Evolutionary conservation across 805 yeast species (phyloP), one percentile per base, ranked within the genome.

Genomic region (Pichia gijzeniarum): DNA sequence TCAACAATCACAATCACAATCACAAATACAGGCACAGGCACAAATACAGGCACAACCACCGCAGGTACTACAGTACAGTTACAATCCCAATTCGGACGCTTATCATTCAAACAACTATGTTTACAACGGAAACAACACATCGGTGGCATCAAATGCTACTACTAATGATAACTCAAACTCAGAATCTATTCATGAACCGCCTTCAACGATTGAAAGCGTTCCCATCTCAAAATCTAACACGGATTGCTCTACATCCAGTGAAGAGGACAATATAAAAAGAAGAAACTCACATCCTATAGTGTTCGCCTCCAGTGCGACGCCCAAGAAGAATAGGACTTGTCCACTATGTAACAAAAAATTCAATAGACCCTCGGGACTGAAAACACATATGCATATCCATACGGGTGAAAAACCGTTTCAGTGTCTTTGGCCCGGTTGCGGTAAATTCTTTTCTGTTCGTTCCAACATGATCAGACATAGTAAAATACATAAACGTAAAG

Each of bases 401-500:
- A 82, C 88, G 0, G 89, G 89, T n/a, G 88, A 80, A 56, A 82
- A 81, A 53, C 89, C 89, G 8, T 82, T 77, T 58, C 65, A 66
- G 45, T 82, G 88, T 59, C 52, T 54, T 19, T 82, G 85, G 79
- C 67, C 67, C 1, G 76, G 73, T 17, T 88, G 96, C 62, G 78
- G 77, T 0, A 79, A 82, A 55, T 56, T 74, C 4, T 88, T 88
- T 59, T 77, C 82, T 16, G 89, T 90, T 18, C 77, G 86, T 57
- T 79, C 87, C 35, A 90, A 88, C 58, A 79, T 88, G 79, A 79
- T 83, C 5, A 71, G 96, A 49, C 96, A 88, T 62, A 74, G 77
- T 51, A 77, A 79, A 57, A 71, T 85, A 36, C 96, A 88, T 43
- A 43, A 56, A 39, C 57, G 62, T 31, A 53, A 60, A n/a, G 56